These are phyloP conservation scores for Nyssa sinensis DNA, from an alignment of 148 eudicot genomes.

Conservation along the genomic window DNA sequence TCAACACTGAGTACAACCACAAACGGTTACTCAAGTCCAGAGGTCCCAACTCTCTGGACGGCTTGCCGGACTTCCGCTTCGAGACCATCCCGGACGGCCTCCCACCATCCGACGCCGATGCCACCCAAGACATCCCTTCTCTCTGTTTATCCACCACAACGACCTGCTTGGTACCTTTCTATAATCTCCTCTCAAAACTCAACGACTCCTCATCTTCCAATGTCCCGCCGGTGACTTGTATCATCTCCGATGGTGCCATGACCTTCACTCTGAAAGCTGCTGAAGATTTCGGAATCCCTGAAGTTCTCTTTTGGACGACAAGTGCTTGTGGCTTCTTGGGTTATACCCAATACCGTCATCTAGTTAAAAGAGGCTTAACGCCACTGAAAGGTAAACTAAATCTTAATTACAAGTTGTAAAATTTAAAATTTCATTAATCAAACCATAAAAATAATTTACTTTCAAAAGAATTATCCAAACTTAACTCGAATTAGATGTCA, in stretches of 20 bases:
- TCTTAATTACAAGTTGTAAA: no score
- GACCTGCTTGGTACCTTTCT: constrained; percentile 24
- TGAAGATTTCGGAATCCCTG: constrained; percentile 36
- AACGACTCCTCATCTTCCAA: neutral
- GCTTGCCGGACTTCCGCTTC: constrained; percentile 37
- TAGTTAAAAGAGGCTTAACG: constrained; percentile 25
- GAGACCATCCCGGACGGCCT: constrained; percentile 50
- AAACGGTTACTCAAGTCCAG: constrained; percentile 33
- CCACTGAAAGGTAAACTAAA: constrained; percentile 46
- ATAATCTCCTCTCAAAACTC: constrained; percentile 23
- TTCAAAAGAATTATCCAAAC: no score
- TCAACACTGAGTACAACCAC: constrained; percentile 41
- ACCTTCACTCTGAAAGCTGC: constrained; percentile 35
- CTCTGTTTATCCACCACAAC: constrained; percentile 21
- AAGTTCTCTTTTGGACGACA: constrained; percentile 36
- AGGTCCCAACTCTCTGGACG: constrained; percentile 32
- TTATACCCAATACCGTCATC: constrained; percentile 21
- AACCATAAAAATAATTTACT: no score
- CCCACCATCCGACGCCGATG: constrained; percentile 22
- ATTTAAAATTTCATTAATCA: no score
- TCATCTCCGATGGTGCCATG: constrained; percentile 37
- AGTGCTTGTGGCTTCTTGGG: constrained; percentile 47
- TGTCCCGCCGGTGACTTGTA: constrained; percentile 38
- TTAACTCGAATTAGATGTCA: no score
- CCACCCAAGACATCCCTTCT: constrained; percentile 29